A percentile compares a stretch with the other conserved stretches of the same genome.
phyloP scores from a whole-genome alignment of 441 rosid species.

The Erodium chrysanthum region DNA sequence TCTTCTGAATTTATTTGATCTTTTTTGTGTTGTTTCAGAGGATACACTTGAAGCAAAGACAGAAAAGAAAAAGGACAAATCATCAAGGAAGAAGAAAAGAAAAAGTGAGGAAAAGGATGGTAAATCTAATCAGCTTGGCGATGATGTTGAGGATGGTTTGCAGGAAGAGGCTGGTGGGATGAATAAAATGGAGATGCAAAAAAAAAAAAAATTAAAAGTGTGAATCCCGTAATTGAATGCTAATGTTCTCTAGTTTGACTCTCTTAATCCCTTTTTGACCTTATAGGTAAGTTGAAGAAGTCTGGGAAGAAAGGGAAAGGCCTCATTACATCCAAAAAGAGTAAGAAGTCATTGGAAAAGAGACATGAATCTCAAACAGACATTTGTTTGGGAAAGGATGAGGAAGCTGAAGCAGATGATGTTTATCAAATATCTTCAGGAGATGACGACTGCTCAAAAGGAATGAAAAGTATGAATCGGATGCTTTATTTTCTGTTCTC shows the following conservation, averaged over 20 bases:
- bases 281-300: conserved; percentile 47
- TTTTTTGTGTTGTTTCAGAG: conserved; percentile 14
- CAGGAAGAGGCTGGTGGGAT: not conserved
- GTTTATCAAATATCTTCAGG: conserved; percentile 68
- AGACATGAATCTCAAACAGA: conserved; percentile 10
- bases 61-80: conserved; percentile 20
- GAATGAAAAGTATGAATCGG: conserved; percentile 69
- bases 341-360: conserved; percentile 23
- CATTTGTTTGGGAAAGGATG: conserved; percentile 1
- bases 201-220: not conserved
- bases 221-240: not conserved
- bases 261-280: conserved; percentile 8
- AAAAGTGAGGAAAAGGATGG: conserved; percentile 17
- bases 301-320: conserved; percentile 36
- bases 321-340: conserved; percentile 17
- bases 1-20: not conserved
- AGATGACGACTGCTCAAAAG: conserved; percentile 67
- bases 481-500: not conserved
- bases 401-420: conserved; percentile 31
- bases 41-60: not conserved
- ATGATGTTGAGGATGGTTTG: conserved; percentile 14
- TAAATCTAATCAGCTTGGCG: conserved; percentile 12
- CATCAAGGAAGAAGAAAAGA: conserved; percentile 18
- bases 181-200: not conserved
- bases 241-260: conserved; percentile 5